These are phyloP conservation scores for Boletus sp. DNA, from an alignment of 768 basidiomycete genomes.

Conservation along the genomic window DNA sequence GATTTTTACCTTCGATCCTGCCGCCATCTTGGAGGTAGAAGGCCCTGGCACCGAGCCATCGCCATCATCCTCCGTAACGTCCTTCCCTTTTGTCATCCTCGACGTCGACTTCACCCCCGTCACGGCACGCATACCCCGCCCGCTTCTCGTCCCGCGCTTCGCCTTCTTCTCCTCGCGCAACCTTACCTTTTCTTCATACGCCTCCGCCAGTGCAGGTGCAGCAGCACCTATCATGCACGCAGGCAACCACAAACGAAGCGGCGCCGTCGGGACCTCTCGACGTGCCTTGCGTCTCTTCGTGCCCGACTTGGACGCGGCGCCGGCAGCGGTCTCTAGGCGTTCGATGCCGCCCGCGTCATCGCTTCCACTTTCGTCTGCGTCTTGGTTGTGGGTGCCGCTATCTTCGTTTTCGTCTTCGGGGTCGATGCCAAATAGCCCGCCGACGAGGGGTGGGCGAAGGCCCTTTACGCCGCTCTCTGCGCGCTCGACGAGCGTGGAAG, in stretches of 20 bases:
- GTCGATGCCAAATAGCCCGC: conserved; percentile 38
- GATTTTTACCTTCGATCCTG: conserved; percentile 5
- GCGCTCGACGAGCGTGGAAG: conserved; percentile 60
- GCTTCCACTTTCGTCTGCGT: conserved; percentile 45
- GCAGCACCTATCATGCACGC: conserved; percentile 71
- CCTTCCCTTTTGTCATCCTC: not conserved
- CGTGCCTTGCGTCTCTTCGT: conserved; percentile 25
- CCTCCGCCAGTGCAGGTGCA: conserved; percentile 61
- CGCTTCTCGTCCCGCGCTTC: conserved; percentile 21
- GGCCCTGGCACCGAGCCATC: conserved; percentile 1
- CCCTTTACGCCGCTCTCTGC: conserved; percentile 69
- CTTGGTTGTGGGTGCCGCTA: conserved; percentile 15
- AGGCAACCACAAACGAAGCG: conserved; percentile 77
- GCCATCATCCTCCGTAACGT: not conserved
- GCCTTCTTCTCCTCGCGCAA: conserved; percentile 47
- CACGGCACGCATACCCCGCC: conserved; percentile 2
- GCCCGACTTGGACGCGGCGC: conserved; percentile 17
- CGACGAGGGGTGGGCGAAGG: conserved; percentile 44
- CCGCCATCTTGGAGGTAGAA: conserved; percentile 2
- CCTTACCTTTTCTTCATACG: conserved; percentile 57
- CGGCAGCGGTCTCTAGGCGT: conserved; percentile 28
- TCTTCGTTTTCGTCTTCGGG: conserved; percentile 49
- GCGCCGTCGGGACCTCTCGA: conserved; percentile 43
- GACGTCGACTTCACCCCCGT: not conserved
- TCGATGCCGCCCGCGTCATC: conserved; percentile 28